phyloP scores from a whole-genome alignment of 2,329 filamentous ascomycete genomes.

The Neonectria coccinea region DNA sequence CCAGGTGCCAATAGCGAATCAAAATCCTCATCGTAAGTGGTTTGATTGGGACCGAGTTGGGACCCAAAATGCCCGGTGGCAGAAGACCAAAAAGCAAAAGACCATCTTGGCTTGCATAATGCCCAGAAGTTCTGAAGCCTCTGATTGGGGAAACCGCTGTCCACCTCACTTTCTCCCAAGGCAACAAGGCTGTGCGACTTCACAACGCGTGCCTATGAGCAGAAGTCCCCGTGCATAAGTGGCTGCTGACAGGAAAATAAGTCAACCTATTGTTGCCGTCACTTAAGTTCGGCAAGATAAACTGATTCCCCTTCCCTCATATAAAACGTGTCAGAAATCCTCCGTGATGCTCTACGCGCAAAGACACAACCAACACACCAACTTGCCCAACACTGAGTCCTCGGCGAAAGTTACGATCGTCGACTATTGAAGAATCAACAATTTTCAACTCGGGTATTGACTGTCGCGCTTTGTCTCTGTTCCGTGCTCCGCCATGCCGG shows the following conservation, averaged over 20 bases:
- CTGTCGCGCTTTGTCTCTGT: background rate
- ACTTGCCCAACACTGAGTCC: background rate
- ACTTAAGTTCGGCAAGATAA: background rate
- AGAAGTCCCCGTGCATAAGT: slow-evolving; percentile 1
- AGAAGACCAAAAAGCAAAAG: slow-evolving; percentile 3
- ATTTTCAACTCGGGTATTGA: background rate
- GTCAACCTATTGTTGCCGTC: background rate
- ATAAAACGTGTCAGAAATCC: no score
- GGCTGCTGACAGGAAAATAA: background rate
- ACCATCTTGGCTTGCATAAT: background rate
- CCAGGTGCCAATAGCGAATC: background rate
- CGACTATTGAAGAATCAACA: background rate
- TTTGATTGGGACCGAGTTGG: background rate
- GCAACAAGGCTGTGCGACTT: background rate
- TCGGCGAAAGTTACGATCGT: background rate
- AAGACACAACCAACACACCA: no score
- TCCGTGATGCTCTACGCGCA: no score
- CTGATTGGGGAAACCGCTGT: background rate
- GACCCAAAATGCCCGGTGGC: background rate
- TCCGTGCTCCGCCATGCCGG: background rate
- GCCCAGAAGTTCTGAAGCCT: background rate
- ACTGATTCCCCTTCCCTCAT: no score
- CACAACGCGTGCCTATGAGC: background rate
- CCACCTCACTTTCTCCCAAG: background rate
- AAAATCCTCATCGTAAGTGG: background rate